Percentiles rank a stretch among this genome's conserved stretches.
Conservation (phyloP, 371 early-diverging fungal species). For the Dinochytrium kinnereticum region DNA sequence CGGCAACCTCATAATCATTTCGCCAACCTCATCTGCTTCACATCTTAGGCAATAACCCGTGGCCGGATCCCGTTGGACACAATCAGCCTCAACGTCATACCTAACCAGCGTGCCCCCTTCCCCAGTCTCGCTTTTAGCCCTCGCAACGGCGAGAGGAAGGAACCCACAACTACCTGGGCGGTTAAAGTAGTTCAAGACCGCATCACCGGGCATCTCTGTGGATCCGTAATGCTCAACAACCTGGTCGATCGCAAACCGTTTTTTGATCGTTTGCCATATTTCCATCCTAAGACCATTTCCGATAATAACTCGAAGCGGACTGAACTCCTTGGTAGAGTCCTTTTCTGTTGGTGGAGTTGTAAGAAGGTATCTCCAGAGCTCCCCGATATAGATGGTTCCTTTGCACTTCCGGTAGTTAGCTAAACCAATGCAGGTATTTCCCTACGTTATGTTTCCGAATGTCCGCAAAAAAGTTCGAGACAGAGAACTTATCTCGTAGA, state of each 20-base stretch:
- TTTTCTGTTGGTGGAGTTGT: conserved; percentile 53
- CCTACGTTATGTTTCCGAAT: conserved; percentile 23
- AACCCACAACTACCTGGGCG: conserved; percentile 35
- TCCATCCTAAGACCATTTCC: conserved; percentile 78
- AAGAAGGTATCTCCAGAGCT: conserved; percentile 71
- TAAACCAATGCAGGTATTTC: background rate
- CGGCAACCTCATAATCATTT: conserved; percentile 49
- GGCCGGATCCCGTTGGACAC: conserved; percentile 43
- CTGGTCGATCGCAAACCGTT: conserved; percentile 59
- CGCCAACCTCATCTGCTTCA: conserved; percentile 56
- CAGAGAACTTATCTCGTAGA: conserved; percentile 40
- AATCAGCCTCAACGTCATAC: conserved; percentile 49
- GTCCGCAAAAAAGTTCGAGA: conserved; percentile 35
- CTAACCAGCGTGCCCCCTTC: conserved; percentile 39
- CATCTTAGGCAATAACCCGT: conserved; percentile 56
- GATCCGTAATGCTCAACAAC: conserved; percentile 65
- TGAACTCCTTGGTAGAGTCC: conserved; percentile 53
- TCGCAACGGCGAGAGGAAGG: conserved; percentile 48
- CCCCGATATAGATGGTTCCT: conserved; percentile 65
- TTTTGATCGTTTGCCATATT: conserved; percentile 66
- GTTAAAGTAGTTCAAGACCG: conserved; percentile 38
- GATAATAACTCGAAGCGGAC: conserved; percentile 55
- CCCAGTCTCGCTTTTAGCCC: conserved; percentile 37
- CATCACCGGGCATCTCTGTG: conserved; percentile 57
- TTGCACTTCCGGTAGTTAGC: conserved; percentile 29